Base-by-base conservation (phyloP, 495 filamentous ascomycete species). In the Aspergillus olivimuriae region DNA sequence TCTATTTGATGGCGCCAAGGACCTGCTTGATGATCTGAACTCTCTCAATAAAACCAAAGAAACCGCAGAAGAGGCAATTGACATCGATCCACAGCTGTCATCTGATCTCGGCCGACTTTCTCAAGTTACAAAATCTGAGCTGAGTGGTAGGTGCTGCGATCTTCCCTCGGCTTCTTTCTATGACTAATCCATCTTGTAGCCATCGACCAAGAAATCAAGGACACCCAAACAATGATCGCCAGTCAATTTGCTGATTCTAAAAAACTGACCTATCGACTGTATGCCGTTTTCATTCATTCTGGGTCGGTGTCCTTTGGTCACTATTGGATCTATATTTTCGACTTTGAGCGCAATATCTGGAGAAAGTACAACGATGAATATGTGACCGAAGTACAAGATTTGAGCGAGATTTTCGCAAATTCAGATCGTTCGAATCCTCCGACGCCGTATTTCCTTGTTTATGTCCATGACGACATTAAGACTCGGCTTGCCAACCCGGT, bases 261-360 rank as follows among this genome's bases (percentile, higher is more conserved):
- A 22, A 58, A 78, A 17, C 60, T 86, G 17, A 73, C 80, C 2
- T 99, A 96, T 60, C 79, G 76, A n/a, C 78, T 99, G 10, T 87
- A 94, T 44, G 86, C 92, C 0, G 84, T 96, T 16, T 91, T 97
- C 60, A 87, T 95, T 39, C 94, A 99, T 56, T 77, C 82, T 4
- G 94, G 78, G 6, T 74, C 69, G 30, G 77, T 73, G 2, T 67
- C 62, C 14, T 85, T 83, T 38, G 92, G 92, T 1, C 92, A 98
- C 61, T 99, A 96, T 68, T 99, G 87, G 80, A 89, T 96, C 45
- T 96, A 89, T 73, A 94, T 98, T 52, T 83, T 80, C 57, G 92
- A 97, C 61, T 94, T 94, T 60, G 71, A 80, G 41, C 72, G 76
- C 26, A 70, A 83, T 14, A 65, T 90, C 34, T 98, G 92, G 89